phyloP scores from a whole-genome alignment of 768 basidiomycete genomes.

The Pulveroboletus frians region DNA sequence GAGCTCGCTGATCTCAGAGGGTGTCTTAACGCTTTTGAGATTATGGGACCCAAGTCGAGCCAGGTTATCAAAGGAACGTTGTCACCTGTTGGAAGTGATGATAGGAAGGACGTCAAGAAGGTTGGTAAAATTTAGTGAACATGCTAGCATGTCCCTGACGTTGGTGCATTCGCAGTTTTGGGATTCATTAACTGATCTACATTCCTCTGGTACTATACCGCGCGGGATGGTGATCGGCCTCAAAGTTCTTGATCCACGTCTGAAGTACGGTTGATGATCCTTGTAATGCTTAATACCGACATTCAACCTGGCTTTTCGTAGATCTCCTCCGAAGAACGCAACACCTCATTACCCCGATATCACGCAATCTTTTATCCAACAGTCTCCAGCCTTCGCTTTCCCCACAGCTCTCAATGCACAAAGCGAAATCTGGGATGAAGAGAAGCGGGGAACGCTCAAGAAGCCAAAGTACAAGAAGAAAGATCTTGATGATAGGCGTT shows the following conservation, averaged over 20 bases:
- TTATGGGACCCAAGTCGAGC: conserved; percentile 81
- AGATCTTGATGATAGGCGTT: conserved; percentile 78
- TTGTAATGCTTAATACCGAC: neutral
- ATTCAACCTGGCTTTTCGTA: conserved; percentile 24
- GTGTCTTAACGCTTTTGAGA: conserved; percentile 76
- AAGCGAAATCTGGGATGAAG: conserved; percentile 70
- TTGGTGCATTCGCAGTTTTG: conserved; percentile 37
- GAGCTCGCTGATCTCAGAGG: conserved; percentile 70
- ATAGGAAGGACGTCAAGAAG: conserved; percentile 53
- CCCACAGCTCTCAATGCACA: conserved; percentile 58
- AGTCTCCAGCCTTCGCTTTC: conserved; percentile 33
- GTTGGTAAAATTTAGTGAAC: conserved; percentile 30
- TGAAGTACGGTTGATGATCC: conserved; percentile 50
- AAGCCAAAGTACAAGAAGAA: conserved; percentile 74
- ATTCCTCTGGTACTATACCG: conserved; percentile 62
- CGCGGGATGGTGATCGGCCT: conserved; percentile 75
- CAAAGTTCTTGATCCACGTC: conserved; percentile 78
- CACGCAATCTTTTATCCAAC: conserved; percentile 20
- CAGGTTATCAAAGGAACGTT: conserved; percentile 67
- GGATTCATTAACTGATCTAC: conserved; percentile 53
- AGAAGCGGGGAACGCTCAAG: conserved; percentile 45
- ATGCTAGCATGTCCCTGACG: neutral
- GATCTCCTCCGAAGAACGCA: conserved; percentile 81
- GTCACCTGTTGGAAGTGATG: conserved; percentile 43
- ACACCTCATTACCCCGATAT: conserved; percentile 35